A percentile compares a stretch with the other conserved stretches of the same genome.
These are phyloP conservation scores for Chloris gayana DNA, from an alignment of 176 grass and related monocot species.

Conservation along the genomic window DNA sequence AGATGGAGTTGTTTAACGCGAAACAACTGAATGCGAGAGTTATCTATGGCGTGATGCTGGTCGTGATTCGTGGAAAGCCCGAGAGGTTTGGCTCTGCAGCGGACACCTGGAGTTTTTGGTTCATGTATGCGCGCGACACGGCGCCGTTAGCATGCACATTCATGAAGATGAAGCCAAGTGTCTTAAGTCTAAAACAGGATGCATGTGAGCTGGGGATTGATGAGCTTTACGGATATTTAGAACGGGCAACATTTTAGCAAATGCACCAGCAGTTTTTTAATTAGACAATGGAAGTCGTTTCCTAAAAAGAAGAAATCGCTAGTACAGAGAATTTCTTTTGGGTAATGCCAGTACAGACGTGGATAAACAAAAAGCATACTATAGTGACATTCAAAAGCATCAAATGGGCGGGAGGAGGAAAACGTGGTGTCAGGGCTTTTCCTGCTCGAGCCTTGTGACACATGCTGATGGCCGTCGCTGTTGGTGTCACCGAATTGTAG, in stretches of 20 bases:
- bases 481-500: conserved; percentile 17
- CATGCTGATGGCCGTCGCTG: conserved; percentile 1
- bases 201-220: not conserved
- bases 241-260: not conserved
- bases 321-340: too few relatives aligned
- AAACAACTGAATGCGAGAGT: conserved; percentile 1
- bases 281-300: too few relatives aligned
- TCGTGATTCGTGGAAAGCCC: not conserved
- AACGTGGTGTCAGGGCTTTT: not conserved
- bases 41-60: not conserved
- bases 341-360: too few relatives aligned
- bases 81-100: not conserved
- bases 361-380: not conserved
- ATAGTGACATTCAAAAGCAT: not conserved
- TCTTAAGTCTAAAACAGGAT: not conserved
- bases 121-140: conserved; percentile 30
- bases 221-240: not conserved
- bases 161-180: not conserved
- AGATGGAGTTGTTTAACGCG: conserved; percentile 8
- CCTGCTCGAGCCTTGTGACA: not conserved
- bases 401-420: not conserved
- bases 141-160: conserved; percentile 8
- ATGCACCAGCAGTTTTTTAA: not conserved
- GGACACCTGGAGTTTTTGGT: conserved; percentile 34
- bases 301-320: too few relatives aligned